Conservation (phyloP, 2,329 filamentous ascomycete species). For the Sporothrix variecibatus region DNA sequence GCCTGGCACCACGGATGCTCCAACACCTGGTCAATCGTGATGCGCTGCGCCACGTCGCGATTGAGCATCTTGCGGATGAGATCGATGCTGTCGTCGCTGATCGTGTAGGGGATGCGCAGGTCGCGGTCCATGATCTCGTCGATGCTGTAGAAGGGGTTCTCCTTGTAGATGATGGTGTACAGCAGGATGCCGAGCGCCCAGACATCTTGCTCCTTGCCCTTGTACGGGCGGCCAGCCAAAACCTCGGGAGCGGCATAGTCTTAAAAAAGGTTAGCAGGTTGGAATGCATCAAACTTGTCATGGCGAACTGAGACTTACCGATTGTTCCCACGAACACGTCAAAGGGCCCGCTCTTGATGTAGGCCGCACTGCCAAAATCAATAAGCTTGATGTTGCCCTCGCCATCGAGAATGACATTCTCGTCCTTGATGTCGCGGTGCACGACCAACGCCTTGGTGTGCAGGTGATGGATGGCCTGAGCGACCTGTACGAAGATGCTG, state of each 20-base stretch:
- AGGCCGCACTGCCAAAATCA: slow-evolving; percentile 96
- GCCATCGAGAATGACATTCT: slow-evolving; percentile 94
- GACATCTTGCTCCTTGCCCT: slow-evolving; percentile 95
- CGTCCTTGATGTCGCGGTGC: slow-evolving; percentile 97
- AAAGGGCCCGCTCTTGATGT: slow-evolving; percentile 97
- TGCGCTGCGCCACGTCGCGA: slow-evolving; percentile 78
- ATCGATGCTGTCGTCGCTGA: slow-evolving; percentile 91
- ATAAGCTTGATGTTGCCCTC: slow-evolving; percentile 96
- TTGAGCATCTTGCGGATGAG: slow-evolving; percentile 90
- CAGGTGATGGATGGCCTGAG: slow-evolving; percentile 83
- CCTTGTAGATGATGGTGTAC: slow-evolving; percentile 99
- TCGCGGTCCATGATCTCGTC: slow-evolving; percentile 99
- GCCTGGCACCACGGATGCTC: slow-evolving; percentile 76
- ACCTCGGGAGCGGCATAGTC: slow-evolving; percentile 99
- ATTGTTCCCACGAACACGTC: slow-evolving; percentile 99
- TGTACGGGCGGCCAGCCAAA: slow-evolving; percentile 85
- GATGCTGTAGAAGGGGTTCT: slow-evolving; percentile 98
- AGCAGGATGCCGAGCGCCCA: slow-evolving; percentile 96
- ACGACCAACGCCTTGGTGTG: slow-evolving; percentile 90
- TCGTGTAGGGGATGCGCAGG: slow-evolving; percentile 81
- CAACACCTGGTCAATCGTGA: slow-evolving; percentile 85
- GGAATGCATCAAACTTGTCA: too few species aligned
- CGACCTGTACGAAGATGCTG: slow-evolving; percentile 94
- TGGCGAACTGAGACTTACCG: slow-evolving; percentile 74
- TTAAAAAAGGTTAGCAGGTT: slow-evolving; percentile 46